Percentiles rank a stretch among this genome's conserved stretches.
These are phyloP conservation scores for Boechera divaricarpa DNA, from an alignment of 345 rosid genomes.

Conservation along the genomic window DNA sequence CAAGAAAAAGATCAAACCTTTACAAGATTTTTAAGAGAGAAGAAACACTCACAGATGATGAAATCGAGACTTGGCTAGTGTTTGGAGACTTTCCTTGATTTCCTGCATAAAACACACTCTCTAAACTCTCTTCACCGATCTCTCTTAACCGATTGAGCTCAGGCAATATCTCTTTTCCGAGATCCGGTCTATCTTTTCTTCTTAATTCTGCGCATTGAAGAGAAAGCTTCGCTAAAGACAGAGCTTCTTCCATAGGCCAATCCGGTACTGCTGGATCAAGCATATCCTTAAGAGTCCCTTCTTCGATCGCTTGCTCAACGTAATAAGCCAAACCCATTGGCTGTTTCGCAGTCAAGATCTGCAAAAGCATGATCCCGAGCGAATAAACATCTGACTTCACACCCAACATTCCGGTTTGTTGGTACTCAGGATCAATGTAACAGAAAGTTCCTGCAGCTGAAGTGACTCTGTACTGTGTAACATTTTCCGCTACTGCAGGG, in stretches of 20 bases:
- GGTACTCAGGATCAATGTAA: constrained; percentile 96
- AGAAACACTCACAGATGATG: constrained; percentile 52
- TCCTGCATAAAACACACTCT: constrained; percentile 37
- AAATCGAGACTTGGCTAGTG: constrained; percentile 44
- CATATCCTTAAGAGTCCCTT: constrained; percentile 56
- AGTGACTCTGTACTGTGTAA: constrained; percentile 74
- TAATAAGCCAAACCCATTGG: constrained; percentile 84
- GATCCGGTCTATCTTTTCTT: constrained; percentile 94
- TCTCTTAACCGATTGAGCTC: constrained; percentile 67
- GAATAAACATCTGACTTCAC: constrained; percentile 91
- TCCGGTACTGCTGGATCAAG: constrained; percentile 76
- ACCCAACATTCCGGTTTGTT: constrained; percentile 93
- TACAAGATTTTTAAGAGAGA: background rate
- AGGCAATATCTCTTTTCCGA: constrained; percentile 66
- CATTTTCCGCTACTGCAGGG: constrained; percentile 80
- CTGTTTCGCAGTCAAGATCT: constrained; percentile 72
- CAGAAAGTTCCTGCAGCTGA: constrained; percentile 96
- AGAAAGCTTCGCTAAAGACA: constrained; percentile 61
- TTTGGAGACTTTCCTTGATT: constrained; percentile 42
- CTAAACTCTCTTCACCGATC: constrained; percentile 59
- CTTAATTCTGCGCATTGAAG: constrained; percentile 78
- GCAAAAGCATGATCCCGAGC: constrained; percentile 81
- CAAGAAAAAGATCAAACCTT: background rate
- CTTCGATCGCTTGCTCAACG: constrained; percentile 63
- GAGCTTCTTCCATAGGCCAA: constrained; percentile 82